phyloP scores from a whole-genome alignment of 2,329 filamentous ascomycete species.

The Diaporthe vaccinii region DNA sequence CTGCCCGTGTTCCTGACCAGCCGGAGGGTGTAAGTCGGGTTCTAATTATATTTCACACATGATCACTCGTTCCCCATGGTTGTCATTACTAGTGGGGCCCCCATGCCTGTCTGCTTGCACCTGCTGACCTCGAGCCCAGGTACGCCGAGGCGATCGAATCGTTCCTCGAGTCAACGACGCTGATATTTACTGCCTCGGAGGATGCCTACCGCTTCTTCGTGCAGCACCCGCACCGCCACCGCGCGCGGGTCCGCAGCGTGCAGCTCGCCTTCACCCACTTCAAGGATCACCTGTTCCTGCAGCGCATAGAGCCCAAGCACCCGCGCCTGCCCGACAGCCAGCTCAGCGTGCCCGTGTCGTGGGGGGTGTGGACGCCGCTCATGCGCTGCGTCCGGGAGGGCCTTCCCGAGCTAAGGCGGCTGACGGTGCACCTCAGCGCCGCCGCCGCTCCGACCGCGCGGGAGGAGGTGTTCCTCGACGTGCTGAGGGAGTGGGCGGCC shows the following conservation, averaged over 20 bases:
- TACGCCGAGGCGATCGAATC: slow-evolving; percentile 44
- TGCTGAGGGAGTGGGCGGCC: slow-evolving; percentile 32
- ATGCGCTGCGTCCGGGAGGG: slow-evolving; percentile 34
- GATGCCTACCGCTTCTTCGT: slow-evolving; percentile 46
- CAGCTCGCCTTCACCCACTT: slow-evolving; percentile 44
- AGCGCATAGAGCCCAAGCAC: slow-evolving; percentile 35
- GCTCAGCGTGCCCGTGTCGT: slow-evolving; percentile 34
- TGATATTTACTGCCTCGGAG: slow-evolving; percentile 46
- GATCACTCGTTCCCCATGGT: background rate
- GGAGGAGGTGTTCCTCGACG: slow-evolving; percentile 30
- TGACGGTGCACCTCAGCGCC: slow-evolving; percentile 24
- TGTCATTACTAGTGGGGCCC: no score
- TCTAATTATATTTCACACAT: no score
- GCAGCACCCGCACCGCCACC: slow-evolving; percentile 41
- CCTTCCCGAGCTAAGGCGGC: slow-evolving; percentile 32
- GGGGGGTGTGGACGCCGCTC: slow-evolving; percentile 39
- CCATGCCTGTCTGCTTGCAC: background rate
- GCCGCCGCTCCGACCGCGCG: background rate
- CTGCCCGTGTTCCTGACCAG: slow-evolving; percentile 45
- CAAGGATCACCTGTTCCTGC: slow-evolving; percentile 46
- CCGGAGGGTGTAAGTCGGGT: slow-evolving; percentile 44
- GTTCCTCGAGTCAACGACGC: slow-evolving; percentile 45
- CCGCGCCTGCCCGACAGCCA: slow-evolving; percentile 24
- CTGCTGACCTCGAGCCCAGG: slow-evolving; percentile 31
- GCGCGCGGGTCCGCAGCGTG: slow-evolving; percentile 41